A percentile compares a stretch with the other conserved stretches of the same genome.
phyloP scores from a whole-genome alignment of 73 alveolate species.

The Paramecium tetraurelia region DNA sequence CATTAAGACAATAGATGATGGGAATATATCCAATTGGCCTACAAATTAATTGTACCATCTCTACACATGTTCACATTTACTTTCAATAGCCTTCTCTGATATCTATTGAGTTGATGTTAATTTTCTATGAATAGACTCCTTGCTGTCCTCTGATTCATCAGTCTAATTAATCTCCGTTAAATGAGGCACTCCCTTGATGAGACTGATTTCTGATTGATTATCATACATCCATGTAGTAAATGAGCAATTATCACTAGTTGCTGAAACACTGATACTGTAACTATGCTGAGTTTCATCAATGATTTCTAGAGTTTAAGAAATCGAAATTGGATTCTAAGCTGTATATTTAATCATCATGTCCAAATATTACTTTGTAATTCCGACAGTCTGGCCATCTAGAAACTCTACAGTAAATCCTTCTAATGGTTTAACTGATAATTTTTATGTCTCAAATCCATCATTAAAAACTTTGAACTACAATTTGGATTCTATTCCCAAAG shows the following conservation, averaged over 20 bases:
- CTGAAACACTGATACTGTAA: constrained; percentile 90
- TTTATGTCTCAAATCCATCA: constrained; percentile 95
- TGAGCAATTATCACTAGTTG: constrained; percentile 95
- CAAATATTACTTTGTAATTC: constrained; percentile 78
- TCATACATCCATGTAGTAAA: constrained; percentile 76
- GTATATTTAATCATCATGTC: constrained; percentile 89
- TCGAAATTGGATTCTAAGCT: constrained; percentile 89
- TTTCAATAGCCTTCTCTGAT: constrained; percentile 80
- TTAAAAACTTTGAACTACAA: constrained; percentile 85
- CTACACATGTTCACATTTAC: constrained; percentile 85
- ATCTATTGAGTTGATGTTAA: constrained; percentile 57
- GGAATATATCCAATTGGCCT: constrained; percentile 83
- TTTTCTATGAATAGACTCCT: constrained; percentile 61
- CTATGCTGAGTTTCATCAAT: constrained; percentile 95
- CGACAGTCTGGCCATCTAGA: constrained; percentile 83
- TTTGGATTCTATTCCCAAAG: constrained; percentile 90
- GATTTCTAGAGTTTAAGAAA: constrained; percentile 91
- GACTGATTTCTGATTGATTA: constrained; percentile 71
- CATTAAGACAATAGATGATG: constrained; percentile 84
- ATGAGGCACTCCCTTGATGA: constrained; percentile 78
- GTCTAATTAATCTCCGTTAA: constrained; percentile 69
- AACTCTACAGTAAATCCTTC: constrained; percentile 77
- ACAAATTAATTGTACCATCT: constrained; percentile 91
- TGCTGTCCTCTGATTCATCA: constrained; percentile 69
- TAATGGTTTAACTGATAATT: constrained; percentile 80